Evolutionary conservation across 2,329 filamentous ascomycete genomes (phyloP), one percentile per base, ranked within the genome.

Genomic region (Thielaviopsis punctulata): DNA sequence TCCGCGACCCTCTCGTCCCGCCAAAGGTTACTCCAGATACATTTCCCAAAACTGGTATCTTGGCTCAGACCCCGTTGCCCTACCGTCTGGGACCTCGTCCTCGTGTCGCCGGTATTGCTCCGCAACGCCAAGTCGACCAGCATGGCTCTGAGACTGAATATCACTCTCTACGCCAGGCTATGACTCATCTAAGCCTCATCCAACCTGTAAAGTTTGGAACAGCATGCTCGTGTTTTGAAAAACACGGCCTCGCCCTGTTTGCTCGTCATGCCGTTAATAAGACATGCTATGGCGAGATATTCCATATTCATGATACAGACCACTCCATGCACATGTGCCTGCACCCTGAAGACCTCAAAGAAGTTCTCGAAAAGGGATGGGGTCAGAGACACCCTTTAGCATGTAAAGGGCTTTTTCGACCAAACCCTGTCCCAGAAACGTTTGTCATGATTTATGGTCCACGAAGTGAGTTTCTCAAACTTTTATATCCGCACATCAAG

Each of bases 371-470:
- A 58, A 79, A 78, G 56, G 84, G 86, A 1, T 93, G 87, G 86
- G 88, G 83, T 1, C 80, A 93, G 67, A 67, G 77, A 27, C 79
- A 81, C 57, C 79, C 76, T 1, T 65, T 88, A 52, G 80, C 84
- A 7, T 76, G 77, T 60, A 80, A 78, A 51, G 77, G 78, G 44
- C 80, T 77, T 70, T 73, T 81, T 24, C 49, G 66, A 57, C 70
- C 72, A 56, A 73, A 78, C 61, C 84, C 84, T 49, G 79, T 92
- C 52, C 84, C 86, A 0, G 68, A 72, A 3, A 81, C 83, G 43
- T 93, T 93, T 64, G 70, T 86, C 53, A 80, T 93, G 78, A 71
- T 93, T 4, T 94, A 94, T 66, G 84, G 86, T 18, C 86, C 87
- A 2, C 69, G 84, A 60, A 67, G 74, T 69, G 59, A 65, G 66